A percentile compares a stretch with the other conserved stretches of the same genome.
These are phyloP conservation scores for Apiospora malaysiana DNA, from an alignment of 2,329 filamentous ascomycete species.

Conservation along the genomic window DNA sequence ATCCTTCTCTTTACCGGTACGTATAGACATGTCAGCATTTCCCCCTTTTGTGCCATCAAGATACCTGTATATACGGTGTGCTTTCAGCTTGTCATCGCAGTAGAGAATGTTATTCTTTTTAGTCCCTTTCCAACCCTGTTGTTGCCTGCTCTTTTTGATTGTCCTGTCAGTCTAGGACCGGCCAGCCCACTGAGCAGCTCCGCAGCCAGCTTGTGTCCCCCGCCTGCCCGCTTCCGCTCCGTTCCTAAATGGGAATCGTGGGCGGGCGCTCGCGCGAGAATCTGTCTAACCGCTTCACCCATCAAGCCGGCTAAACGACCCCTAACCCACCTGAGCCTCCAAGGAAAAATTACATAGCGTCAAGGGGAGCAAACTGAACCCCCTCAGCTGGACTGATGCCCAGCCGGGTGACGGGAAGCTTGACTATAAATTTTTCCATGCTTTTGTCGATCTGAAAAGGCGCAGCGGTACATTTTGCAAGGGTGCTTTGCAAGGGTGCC, in stretches of 20 bases:
- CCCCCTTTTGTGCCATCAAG: not conserved
- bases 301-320: constrained; percentile 2
- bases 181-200: not conserved
- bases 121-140: too few species aligned
- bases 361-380: not conserved
- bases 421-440: constrained; percentile 5
- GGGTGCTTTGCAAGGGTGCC: not conserved
- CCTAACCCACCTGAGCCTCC: not conserved
- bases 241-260: constrained; percentile 7
- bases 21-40: not conserved
- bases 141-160: not conserved
- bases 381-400: not conserved
- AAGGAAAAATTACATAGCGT: not conserved
- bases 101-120: not conserved
- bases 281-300: not conserved
- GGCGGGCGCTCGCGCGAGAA: not conserved
- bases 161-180: not conserved
- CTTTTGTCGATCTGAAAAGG: not conserved
- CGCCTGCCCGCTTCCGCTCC: not conserved
- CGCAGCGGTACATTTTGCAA: not conserved
- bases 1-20: not conserved
- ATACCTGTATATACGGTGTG: not conserved
- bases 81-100: not conserved
- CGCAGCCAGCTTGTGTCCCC: constrained; percentile 5
- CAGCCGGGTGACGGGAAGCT: constrained; percentile 16